These are phyloP conservation scores for Debaryomyces fabryi DNA, from an alignment of 1,139 yeast genomes.

Conservation along the genomic window DNA sequence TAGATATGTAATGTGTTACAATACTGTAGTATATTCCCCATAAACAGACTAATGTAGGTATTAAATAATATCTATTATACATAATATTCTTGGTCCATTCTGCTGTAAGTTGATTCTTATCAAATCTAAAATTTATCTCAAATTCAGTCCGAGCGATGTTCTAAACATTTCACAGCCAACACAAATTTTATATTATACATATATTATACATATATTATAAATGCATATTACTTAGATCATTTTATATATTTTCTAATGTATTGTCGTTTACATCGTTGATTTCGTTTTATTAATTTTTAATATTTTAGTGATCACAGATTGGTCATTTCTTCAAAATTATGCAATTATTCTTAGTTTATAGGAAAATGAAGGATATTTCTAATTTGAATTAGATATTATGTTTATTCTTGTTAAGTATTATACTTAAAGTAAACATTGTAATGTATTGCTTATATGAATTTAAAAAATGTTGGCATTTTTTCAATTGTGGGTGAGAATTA, in stretches of 20 bases:
- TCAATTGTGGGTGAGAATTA: neutral
- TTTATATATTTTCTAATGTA: neutral
- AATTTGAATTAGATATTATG: too few relatives aligned
- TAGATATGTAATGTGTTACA: neutral
- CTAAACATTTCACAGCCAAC: slow-evolving; percentile 1
- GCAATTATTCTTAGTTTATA: too few relatives aligned
- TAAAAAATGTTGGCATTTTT: too few relatives aligned
- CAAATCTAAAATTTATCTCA: neutral
- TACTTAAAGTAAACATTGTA: too few relatives aligned
- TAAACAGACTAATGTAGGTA: neutral
- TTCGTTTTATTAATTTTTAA: neutral
- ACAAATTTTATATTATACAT: too few relatives aligned
- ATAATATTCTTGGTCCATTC: neutral
- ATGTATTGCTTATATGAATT: too few relatives aligned
- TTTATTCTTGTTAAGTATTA: too few relatives aligned
- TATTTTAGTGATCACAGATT: too few relatives aligned
- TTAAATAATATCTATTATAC: neutral
- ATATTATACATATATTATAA: too few relatives aligned
- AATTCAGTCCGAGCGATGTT: neutral
- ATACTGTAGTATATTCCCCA: neutral
- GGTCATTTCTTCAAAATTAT: too few relatives aligned
- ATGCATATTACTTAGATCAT: too few relatives aligned
- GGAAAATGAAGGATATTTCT: too few relatives aligned
- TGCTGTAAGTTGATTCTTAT: neutral
- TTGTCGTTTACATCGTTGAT: neutral